These are phyloP conservation scores for Capsicum chinense DNA, from an alignment of 257 asterid species.

Conservation along the genomic window DNA sequence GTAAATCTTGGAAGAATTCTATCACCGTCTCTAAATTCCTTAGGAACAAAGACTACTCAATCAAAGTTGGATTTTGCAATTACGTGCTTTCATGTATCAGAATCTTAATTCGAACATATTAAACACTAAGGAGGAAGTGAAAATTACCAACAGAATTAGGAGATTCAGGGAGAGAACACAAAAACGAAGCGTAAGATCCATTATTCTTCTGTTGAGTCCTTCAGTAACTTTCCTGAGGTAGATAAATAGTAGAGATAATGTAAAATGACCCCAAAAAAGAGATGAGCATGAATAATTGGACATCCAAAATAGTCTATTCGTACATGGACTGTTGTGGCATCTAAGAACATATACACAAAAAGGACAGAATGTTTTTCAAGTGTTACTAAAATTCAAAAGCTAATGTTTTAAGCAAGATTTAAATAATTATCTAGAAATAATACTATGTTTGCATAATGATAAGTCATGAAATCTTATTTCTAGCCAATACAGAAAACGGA, in stretches of 20 bases:
- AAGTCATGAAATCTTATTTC: not conserved
- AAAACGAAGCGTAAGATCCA: slow-evolving; percentile 46
- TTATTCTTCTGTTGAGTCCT: slow-evolving; percentile 11
- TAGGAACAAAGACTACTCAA: too few relatives aligned
- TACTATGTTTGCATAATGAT: not conserved
- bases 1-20: too few relatives aligned
- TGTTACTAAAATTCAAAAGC: not conserved
- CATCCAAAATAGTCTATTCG: too few relatives aligned
- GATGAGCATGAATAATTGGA: too few relatives aligned
- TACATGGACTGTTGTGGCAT: not conserved
- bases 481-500: too few relatives aligned
- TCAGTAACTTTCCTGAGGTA: not conserved
- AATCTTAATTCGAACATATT: too few relatives aligned
- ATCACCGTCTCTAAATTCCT: too few relatives aligned
- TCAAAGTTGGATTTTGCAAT: too few relatives aligned
- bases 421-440: not conserved
- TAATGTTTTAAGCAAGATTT: too few relatives aligned
- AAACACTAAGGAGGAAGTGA: not conserved
- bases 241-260: not conserved
- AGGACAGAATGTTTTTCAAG: not conserved
- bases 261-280: not conserved
- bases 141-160: slow-evolving; percentile 51
- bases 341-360: not conserved
- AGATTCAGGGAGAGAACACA: slow-evolving; percentile 40
- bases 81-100: too few relatives aligned